Evolutionary conservation across 2,329 filamentous ascomycete species (phyloP), one percentile per base, ranked within the genome.

Genomic region (Fusarium subglutinans): DNA sequence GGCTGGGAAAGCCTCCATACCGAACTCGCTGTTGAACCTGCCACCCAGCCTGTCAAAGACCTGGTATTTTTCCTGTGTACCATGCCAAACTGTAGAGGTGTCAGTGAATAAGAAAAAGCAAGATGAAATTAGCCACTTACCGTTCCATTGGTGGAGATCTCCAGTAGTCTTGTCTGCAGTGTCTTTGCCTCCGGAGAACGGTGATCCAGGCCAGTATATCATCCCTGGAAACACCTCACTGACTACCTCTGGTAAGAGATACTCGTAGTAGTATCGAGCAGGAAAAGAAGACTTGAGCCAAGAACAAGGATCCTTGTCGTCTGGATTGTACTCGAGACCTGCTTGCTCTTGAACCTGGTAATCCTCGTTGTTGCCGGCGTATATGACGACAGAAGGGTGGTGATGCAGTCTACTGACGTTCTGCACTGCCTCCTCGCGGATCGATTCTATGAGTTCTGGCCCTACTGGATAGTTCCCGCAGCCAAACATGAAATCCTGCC

Each of bases 401-500:
- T 44, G 50, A 37, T 62, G 50, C 10, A 62, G 38, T n/a, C 59
- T 22, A 3, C 12, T 15, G 10, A 62, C 59, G 11, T 57, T 62
- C 59, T 62, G 59, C 5, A 18, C 26, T 14, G 59, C 50, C 9
- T 62, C 59, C 10, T 62, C 20, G 11, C 59, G 50, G 11, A 59
- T n/a, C 22, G 56, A 59, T 15, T 3, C 18, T 5, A 59, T 30
- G 6, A 59, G 44, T 6, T 17, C 18, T 59, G 50, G 38, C 12
- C 59, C 50, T 12, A 43, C 59, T 24, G 59, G 59, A 28, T 62
- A 62, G 26, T 62, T 62, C 8, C 59, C 59, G 2, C 59, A 62
- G 3, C n/a, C 59, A 37, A 62, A 62, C 59, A 62, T 62, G 40
- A 62, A 62, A 8, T 62, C 59, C 14, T 62, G 59, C 59, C 59